Evolutionary conservation across 2,329 filamentous ascomycete genomes (phyloP), one percentile per base, ranked within the genome.

Genomic region (Ramichloridium luteum): DNA sequence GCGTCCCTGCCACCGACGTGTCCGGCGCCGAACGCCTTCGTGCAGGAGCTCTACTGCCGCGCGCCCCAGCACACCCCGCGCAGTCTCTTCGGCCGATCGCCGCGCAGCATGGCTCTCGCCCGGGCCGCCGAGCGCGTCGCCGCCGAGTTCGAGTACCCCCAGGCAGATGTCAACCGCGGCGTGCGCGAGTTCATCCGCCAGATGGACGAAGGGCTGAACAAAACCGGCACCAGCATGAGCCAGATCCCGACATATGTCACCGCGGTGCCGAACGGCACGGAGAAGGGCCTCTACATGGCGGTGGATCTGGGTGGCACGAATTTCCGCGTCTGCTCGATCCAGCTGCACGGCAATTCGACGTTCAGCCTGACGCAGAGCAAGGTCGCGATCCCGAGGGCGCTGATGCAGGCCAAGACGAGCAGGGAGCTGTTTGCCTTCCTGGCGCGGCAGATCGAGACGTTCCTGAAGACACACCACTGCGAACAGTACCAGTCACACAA

Each of bases 181-280:
- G 85, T 93, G 39, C 66, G 74, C 42, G 85, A 93, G 57, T 98
- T 93, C 54, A 71, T 94, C 44, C 66, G 68, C 39, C 77, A 96
- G 63, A 86, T 94, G 77, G 81, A 80, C 43, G 81, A 93, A 65
- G 90, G 90, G 16, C 64, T 96, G 44, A 62, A 73, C 38, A 75
- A 77, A 49, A 75, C 86, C 47, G 78, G 77, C 40, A 78, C 82
- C 17, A 85, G 79, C 46, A 62, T 98, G 64, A 88, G 81, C 62
- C 90, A 96, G 64, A 96, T 98, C 51, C 90, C 90, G 5, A 93
- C 86, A 25, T 98, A 93, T 59, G 88, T 98, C 45, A 96, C 90
- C 1, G 79, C 75, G 20, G 86, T 96, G 16, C 90, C 90, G 53
- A 90, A 96, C 70, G 90, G 90, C 48, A 94, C 86, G 3, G 90